A percentile compares a stretch with the other conserved stretches of the same genome.
Conservation (phyloP, 306 rosid genomes). For the Ceratonia siliqua region DNA sequence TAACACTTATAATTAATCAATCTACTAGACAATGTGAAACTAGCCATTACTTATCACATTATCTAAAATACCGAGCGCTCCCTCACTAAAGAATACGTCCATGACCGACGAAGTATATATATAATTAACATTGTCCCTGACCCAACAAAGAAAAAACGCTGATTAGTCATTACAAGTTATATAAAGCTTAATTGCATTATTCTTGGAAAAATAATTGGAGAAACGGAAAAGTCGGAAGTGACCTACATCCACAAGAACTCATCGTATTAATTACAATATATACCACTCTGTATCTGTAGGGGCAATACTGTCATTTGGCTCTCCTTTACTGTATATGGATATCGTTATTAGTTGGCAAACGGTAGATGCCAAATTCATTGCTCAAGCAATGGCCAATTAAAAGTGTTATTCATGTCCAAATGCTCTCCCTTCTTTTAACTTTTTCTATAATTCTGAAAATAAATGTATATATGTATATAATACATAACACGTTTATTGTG, state of each 20-base stretch:
- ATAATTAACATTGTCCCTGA: not conserved
- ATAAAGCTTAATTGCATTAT: not conserved
- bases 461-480: not conserved
- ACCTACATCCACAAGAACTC: not conserved
- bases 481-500: not conserved
- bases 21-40: too few relatives aligned
- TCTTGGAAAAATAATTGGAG: not conserved
- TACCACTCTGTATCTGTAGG: not conserved
- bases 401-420: not conserved
- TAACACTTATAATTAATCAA: too few relatives aligned
- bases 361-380: constrained; percentile 20
- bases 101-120: not conserved
- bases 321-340: not conserved
- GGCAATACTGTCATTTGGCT: constrained; percentile 7
- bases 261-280: not conserved
- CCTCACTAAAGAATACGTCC: not conserved
- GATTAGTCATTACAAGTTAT: not conserved
- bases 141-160: not conserved
- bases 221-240: not conserved
- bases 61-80: not conserved
- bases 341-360: constrained; percentile 6
- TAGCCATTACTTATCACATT: too few relatives aligned
- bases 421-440: not conserved
- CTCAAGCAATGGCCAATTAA: constrained; percentile 17
- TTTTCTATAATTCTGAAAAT: constrained; percentile 10